Base-by-base conservation (phyloP, 2,329 filamentous ascomycete species). In the Zopfia rhizophila region DNA sequence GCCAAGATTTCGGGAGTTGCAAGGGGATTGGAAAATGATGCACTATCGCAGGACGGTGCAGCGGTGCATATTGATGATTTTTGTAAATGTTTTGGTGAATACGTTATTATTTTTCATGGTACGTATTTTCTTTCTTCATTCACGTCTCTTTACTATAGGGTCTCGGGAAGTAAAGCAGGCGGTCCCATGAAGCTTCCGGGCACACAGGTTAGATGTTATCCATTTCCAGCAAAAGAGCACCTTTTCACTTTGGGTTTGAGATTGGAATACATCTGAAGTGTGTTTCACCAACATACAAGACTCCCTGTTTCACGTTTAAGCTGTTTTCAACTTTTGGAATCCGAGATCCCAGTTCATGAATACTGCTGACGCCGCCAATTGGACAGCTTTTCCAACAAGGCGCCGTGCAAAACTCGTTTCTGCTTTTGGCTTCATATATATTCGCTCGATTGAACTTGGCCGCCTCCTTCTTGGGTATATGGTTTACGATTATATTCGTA, bases 401-500 rank as follows among this genome's bases (percentile, higher is more conserved):
- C 32, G 63, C 60, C 38, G 48, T 63, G 35, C 49, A 58, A 40
- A 61, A 60, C 6, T 66, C 67, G 13, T 55, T 69, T 18, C 38
- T 65, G 24, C 51, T 53, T 24, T 33, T 70, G 14, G 62, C 61
- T 43, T 52, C 67, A 6, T 63, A 44, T 45, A 57, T 68, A 19
- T 62, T 55, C 46, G 60, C 66, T 11, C 63, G 65, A 21, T 45
- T 69, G 4, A 51, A 56, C 27, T 48, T 61, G 23, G 39, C 47
- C 10, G 42, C 53, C 7, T 61, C 62, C 7, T 54, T 66, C 38
- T 58, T 55, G 5, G 55, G 52, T 19, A 37, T 66, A 27, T 66
- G 64, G 57, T 70, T 70, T 38, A 63, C 56, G 8, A 42, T 63
- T 16, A 52, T 70, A 37, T 71, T 59, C 41, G 55, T 38, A 3